Conservation (phyloP, 2,329 filamentous ascomycete genomes). For the Colletotrichum tamarilloi region DNA sequence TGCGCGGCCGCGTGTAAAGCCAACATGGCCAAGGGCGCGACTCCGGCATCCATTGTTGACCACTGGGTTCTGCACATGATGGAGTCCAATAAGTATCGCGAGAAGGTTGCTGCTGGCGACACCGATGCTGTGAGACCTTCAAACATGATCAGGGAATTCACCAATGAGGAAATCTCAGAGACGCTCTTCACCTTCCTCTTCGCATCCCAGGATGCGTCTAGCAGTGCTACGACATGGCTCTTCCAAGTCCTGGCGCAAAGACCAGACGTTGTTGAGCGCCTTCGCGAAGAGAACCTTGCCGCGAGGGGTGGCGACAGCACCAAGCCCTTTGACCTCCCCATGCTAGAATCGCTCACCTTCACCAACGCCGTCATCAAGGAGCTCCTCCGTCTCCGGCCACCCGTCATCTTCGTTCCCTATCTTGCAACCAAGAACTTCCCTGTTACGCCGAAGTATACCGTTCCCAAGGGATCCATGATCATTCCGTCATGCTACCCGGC, state of each 20-base stretch:
- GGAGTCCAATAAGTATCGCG: conserved; percentile 74
- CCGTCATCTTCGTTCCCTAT: conserved; percentile 66
- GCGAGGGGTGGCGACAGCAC: conserved; percentile 54
- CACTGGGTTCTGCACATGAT: conserved; percentile 81
- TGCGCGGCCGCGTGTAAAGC: conserved; percentile 79
- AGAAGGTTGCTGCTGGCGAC: conserved; percentile 70
- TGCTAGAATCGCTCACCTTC: conserved; percentile 61
- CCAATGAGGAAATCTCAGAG: conserved; percentile 59
- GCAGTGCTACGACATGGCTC: conserved; percentile 63
- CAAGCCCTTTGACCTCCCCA: conserved; percentile 53
- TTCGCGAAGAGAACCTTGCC: conserved; percentile 59
- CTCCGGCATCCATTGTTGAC: conserved; percentile 80
- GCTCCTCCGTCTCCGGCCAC: conserved; percentile 61
- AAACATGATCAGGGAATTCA: conserved; percentile 62
- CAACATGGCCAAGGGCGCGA: conserved; percentile 76
- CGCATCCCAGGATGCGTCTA: conserved; percentile 64
- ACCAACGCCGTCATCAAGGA: conserved; percentile 66
- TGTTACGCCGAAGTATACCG: conserved; percentile 58
- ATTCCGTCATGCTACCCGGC: conserved; percentile 63
- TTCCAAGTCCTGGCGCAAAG: conserved; percentile 64
- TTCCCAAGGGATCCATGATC: conserved; percentile 60
- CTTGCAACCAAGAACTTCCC: conserved; percentile 59
- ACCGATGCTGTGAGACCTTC: conserved; percentile 52
- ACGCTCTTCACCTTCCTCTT: conserved; percentile 66
- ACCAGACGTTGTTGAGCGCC: conserved; percentile 57